phyloP scores from a whole-genome alignment of 2,329 filamentous ascomycete species.

The Cryphonectria radicalis region DNA sequence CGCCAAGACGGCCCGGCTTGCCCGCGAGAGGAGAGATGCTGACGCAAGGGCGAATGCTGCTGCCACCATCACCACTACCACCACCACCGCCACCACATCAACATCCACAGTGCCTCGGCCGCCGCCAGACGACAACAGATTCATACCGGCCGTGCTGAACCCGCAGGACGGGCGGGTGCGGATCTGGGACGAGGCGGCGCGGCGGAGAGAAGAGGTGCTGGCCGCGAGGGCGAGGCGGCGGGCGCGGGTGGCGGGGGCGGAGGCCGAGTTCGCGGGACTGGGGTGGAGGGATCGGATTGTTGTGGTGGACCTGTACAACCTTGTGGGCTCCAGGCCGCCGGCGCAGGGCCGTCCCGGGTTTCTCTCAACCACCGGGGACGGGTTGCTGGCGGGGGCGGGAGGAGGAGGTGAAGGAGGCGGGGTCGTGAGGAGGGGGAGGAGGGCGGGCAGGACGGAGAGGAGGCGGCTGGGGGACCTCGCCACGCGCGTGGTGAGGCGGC shows the following conservation, averaged over 20 bases:
- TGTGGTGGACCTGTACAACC: not conserved
- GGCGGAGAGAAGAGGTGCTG: not conserved
- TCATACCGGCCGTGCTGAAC: not conserved
- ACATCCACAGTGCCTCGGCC: too few relatives aligned
- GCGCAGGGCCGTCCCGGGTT: not conserved
- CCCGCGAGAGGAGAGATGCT: not conserved
- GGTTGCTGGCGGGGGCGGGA: too few relatives aligned
- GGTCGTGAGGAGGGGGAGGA: not conserved
- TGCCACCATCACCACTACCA: too few relatives aligned
- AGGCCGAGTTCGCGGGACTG: not conserved
- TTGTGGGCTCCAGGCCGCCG: not conserved
- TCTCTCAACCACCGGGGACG: not conserved
- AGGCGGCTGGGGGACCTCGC: not conserved
- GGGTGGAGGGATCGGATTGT: not conserved
- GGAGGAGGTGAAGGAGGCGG: not conserved
- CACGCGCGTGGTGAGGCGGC: not conserved
- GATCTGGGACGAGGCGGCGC: not conserved
- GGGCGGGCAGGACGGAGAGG: not conserved
- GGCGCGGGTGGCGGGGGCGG: not conserved
- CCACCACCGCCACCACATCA: too few relatives aligned
- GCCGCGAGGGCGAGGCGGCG: not conserved
- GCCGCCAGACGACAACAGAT: not conserved
- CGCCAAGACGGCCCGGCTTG: not conserved
- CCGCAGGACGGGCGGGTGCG: slow-evolving; percentile 1
- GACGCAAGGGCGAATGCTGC: not conserved